Evolutionary conservation across 2,329 filamentous ascomycete species (phyloP).

Genomic region (Teratosphaeria destructans): DNA sequence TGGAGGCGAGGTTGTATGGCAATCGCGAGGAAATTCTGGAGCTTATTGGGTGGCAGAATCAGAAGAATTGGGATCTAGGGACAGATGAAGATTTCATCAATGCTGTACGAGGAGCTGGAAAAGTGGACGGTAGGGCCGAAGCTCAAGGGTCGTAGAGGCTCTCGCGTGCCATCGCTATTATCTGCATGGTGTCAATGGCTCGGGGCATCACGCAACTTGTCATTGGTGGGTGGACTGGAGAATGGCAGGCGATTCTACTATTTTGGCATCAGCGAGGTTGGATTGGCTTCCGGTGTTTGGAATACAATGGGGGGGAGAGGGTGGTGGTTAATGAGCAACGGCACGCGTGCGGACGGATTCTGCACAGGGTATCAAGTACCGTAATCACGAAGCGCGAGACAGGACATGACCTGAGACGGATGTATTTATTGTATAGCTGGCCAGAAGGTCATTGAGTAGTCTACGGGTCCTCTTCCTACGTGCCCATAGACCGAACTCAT

Average conservation of each 20-base stretch:
- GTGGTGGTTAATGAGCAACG: not conserved
- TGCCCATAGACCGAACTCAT: no score
- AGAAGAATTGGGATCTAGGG: slow-evolving; percentile 22
- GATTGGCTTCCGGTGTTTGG: not conserved
- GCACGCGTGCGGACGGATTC: not conserved
- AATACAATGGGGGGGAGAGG: not conserved
- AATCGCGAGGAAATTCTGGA: slow-evolving; percentile 33
- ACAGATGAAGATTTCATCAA: slow-evolving; percentile 32
- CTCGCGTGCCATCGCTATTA: not conserved
- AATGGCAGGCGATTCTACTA: not conserved
- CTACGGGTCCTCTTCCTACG: no score
- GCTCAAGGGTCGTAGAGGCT: not conserved
- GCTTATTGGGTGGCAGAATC: slow-evolving; percentile 32
- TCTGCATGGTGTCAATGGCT: not conserved
- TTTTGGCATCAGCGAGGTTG: not conserved
- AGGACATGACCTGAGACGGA: not conserved
- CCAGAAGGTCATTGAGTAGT: not conserved
- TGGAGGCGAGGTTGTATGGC: slow-evolving; percentile 44
- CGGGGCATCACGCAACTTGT: not conserved
- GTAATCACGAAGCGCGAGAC: not conserved
- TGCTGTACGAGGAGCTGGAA: slow-evolving; percentile 28
- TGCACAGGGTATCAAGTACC: not conserved
- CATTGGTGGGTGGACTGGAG: not conserved
- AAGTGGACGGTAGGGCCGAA: slow-evolving; percentile 17
- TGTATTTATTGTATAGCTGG: not conserved